Base-by-base conservation (phyloP, 2,329 filamentous ascomycete genomes). In the Exophiala xenobiotica region DNA sequence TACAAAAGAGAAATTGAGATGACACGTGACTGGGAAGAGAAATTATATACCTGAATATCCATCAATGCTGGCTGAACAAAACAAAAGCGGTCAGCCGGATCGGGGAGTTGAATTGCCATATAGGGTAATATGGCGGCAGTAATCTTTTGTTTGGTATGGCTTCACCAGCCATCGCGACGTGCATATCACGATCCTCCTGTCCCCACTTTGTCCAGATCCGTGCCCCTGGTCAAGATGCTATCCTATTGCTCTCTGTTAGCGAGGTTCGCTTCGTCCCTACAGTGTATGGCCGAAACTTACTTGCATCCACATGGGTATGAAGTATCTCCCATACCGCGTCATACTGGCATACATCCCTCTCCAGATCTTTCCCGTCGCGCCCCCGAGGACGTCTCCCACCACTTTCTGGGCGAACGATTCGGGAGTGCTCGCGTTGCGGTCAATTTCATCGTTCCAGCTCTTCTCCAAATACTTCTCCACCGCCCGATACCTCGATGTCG, bases 361-460 rank as follows among this genome's bases (percentile, higher is more conserved):
- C 57, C 57, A 64, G 6, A 54, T 49, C 24, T 53, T 22, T 2
- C 62, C 63, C 20, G 16, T 61, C 4, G 40, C 26, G 22, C 63
- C 61, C 11, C 53, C 53, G 12, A 64, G 54, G 12, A 65, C 51
- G 50, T 64, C 63, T 20, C 51, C 45, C 11, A 61, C 63, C 5
- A 66, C 58, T 2, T 38, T 50, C 19, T 40, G 38, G 1, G 64
- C 63, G 52, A 57, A 63, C 12, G 49, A 52, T n/a, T 26, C n/a
- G n/a, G 45, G 27, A 1, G 31, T 29, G 7, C 26, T 27, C 18
- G 12, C 12, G 6, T 47, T 39, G 12, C n/a, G 6, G 8, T 37
- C 23, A 12, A 37, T 14, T 16, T 47, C 20, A 14, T 22, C 12
- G 11, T 33, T 24, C 19, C n/a, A 26, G 6, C 22, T 8, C 14